These are phyloP conservation scores for Fimicolochytrium jonesii DNA, from an alignment of 192 early-diverging fungal genomes.

Conservation along the genomic window DNA sequence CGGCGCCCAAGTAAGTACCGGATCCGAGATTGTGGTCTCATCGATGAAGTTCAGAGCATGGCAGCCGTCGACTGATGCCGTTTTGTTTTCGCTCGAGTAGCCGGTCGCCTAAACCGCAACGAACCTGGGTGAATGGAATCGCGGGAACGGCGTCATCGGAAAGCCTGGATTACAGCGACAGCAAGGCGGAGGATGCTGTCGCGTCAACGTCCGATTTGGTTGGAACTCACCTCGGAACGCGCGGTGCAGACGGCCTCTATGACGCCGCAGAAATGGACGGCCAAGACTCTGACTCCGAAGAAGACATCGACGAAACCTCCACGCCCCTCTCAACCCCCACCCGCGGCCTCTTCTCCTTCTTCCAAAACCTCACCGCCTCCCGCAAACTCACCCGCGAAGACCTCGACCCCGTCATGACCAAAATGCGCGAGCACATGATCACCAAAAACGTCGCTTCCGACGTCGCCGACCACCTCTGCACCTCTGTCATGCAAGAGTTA, in stretches of 20 bases:
- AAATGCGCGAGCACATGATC: constrained; percentile 89
- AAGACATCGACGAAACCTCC: constrained; percentile 47
- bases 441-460: constrained; percentile 92
- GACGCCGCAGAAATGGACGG: constrained; percentile 65
- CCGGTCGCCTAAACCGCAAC: constrained; percentile 52
- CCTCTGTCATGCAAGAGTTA: constrained; percentile 67
- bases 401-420: constrained; percentile 75
- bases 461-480: constrained; percentile 79
- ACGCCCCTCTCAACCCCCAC: constrained; percentile 5
- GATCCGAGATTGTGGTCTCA: too few species aligned
- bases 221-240: constrained; percentile 11
- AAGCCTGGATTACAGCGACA: constrained; percentile 29
- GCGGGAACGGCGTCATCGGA: neutral
- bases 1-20: neutral
- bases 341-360: constrained; percentile 24
- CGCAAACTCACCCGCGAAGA: constrained; percentile 64
- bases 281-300: constrained; percentile 16
- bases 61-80: too few species aligned
- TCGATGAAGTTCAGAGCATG: too few species aligned
- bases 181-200: constrained; percentile 2
- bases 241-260: constrained; percentile 49
- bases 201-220: neutral
- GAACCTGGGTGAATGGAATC: constrained; percentile 67
- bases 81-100: too few species aligned
- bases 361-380: constrained; percentile 36